Conservation (phyloP, 768 basidiomycete genomes). For the Mycena indigotica region DNA sequence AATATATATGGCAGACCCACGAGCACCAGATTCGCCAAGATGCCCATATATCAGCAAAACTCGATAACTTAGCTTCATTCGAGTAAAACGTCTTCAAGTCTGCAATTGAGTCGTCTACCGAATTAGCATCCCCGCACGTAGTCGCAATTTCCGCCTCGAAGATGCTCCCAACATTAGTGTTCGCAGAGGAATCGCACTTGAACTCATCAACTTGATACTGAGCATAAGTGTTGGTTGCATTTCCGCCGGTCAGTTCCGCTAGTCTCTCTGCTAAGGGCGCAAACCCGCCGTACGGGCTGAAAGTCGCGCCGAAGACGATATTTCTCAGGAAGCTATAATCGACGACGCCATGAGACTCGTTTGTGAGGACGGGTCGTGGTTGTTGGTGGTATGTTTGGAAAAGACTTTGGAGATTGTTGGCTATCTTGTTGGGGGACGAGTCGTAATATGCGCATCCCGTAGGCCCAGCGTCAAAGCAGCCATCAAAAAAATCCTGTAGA, state of each 20-base stretch:
- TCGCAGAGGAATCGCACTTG: constrained; percentile 31
- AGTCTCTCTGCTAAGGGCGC: constrained; percentile 36
- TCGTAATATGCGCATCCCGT: constrained; percentile 41
- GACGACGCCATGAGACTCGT: constrained; percentile 36
- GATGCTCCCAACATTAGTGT: constrained; percentile 5
- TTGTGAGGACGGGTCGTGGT: constrained; percentile 37
- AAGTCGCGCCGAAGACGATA: constrained; percentile 35
- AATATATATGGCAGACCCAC: constrained; percentile 1
- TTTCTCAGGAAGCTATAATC: constrained; percentile 35
- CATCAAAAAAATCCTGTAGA: constrained; percentile 37
- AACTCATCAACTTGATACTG: constrained; percentile 23
- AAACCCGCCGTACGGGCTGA: constrained; percentile 37
- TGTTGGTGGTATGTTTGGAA: constrained; percentile 29
- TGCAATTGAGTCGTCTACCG: not conserved
- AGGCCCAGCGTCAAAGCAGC: constrained; percentile 40
- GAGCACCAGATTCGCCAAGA: constrained; percentile 5
- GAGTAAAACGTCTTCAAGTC: not conserved
- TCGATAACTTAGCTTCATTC: constrained; percentile 5
- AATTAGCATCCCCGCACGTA: not conserved
- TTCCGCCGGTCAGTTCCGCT: constrained; percentile 35
- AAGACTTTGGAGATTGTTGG: constrained; percentile 36
- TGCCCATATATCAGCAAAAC: constrained; percentile 6
- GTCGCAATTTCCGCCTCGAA: constrained; percentile 1
- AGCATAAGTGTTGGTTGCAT: constrained; percentile 30
- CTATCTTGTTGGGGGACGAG: constrained; percentile 35